Conservation (phyloP, 306 rosid species). For the Cucurbita ficifolia region DNA sequence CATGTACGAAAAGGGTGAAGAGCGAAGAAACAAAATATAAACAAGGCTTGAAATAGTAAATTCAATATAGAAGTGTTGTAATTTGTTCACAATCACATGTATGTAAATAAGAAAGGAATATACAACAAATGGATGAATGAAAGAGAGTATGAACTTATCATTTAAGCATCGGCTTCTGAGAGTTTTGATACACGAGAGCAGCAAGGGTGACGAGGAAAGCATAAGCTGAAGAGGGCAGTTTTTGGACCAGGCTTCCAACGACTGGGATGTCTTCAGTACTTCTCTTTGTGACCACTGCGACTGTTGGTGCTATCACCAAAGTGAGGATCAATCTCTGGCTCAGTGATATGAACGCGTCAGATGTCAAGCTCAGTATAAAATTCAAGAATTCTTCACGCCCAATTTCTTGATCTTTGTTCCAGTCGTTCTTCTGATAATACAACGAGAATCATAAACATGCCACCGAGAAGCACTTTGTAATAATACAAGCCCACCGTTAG, state of each 20-base stretch:
- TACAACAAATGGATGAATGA: neutral
- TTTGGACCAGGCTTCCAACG: conserved; percentile 61
- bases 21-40: neutral
- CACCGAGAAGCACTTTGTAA: too few relatives aligned
- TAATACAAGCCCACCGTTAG: too few relatives aligned
- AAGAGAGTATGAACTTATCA: neutral
- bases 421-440: conserved; percentile 35
- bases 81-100: neutral
- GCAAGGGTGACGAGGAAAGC: conserved; percentile 56
- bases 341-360: conserved; percentile 32
- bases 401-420: conserved; percentile 39
- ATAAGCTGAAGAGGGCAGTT: conserved; percentile 51
- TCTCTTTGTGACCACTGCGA: conserved; percentile 70
- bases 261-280: conserved; percentile 85
- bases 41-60: neutral
- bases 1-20: neutral
- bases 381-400: conserved; percentile 40
- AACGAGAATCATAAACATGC: neutral
- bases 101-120: neutral
- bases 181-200: conserved; percentile 35
- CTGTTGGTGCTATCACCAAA: conserved; percentile 61
- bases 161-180: neutral
- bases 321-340: conserved; percentile 60
- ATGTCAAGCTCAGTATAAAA: conserved; percentile 39
- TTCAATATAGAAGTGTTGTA: neutral